These are phyloP conservation scores for Picea abies DNA, from an alignment of 83 land plant species.

Conservation along the genomic window DNA sequence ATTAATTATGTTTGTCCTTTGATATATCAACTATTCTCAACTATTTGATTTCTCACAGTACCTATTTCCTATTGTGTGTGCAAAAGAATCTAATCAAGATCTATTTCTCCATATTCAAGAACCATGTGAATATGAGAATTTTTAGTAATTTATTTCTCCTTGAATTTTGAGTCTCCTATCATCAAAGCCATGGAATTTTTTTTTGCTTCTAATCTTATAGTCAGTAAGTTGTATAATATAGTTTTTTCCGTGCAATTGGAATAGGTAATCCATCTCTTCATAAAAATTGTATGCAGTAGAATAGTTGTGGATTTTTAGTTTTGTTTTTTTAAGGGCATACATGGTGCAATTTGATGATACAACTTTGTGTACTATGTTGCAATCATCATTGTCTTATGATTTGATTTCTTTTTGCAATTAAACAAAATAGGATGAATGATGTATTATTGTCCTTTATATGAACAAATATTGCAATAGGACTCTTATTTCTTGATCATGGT, in stretches of 20 bases:
- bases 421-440: too few relatives aligned
- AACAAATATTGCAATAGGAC: too few relatives aligned
- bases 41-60: constrained; percentile 37
- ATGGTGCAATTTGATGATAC: too few relatives aligned
- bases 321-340: too few relatives aligned
- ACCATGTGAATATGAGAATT: constrained; percentile 94
- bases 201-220: constrained; percentile 91
- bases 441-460: too few relatives aligned
- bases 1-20: too few relatives aligned
- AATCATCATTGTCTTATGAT: neutral
- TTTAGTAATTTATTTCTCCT: constrained; percentile 66
- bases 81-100: constrained; percentile 83
- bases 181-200: constrained; percentile 47
- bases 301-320: constrained; percentile 17
- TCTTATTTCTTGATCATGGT: too few relatives aligned
- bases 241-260: constrained; percentile 67
- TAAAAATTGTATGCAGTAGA: constrained; percentile 89
- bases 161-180: constrained; percentile 33
- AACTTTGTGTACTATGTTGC: too few relatives aligned
- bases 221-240: constrained; percentile 88
- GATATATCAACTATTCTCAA: constrained; percentile 63
- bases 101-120: constrained; percentile 95
- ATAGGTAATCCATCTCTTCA: constrained; percentile 89
- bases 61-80: constrained; percentile 77
- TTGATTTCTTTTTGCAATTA: too few relatives aligned